Conservation (phyloP, 176 grass and related monocot species). For the Typha latifolia region DNA sequence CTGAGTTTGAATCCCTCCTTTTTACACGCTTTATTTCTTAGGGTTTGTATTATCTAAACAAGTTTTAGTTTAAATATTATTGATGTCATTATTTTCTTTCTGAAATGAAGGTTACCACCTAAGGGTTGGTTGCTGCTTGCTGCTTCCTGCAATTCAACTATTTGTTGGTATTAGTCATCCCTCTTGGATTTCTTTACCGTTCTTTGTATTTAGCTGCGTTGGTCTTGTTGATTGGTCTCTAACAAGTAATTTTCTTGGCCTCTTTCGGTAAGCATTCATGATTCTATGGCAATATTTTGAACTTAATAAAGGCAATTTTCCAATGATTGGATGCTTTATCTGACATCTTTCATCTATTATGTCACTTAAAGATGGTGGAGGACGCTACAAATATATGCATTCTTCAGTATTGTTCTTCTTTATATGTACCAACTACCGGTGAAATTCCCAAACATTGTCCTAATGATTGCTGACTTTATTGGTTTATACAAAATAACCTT, state of each 20-base stretch:
- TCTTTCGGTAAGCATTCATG: conserved; percentile 69
- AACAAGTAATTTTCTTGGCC: conserved; percentile 97
- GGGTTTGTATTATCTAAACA: no score
- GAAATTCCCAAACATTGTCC: conserved; percentile 50
- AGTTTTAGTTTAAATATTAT: neutral
- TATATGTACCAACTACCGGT: conserved; percentile 82
- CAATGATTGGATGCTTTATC: neutral
- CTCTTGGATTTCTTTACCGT: conserved; percentile 90
- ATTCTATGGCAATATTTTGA: conserved; percentile 2
- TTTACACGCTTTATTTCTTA: no score
- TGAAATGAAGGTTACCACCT: conserved; percentile 70
- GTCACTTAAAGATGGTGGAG: conserved; percentile 71
- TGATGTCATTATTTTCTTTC: conserved; percentile 10
- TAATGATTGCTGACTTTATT: conserved; percentile 73
- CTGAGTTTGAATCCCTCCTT: no score
- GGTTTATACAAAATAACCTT: conserved; percentile 79
- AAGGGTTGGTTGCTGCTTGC: conserved; percentile 71
- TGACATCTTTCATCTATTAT: conserved; percentile 4
- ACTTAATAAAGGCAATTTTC: neutral
- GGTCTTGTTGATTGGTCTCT: conserved; percentile 97
- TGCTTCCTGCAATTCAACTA: conserved; percentile 78
- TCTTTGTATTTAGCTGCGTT: conserved; percentile 96
- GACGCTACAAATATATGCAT: conserved; percentile 72
- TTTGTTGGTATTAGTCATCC: conserved; percentile 90
- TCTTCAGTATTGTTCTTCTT: conserved; percentile 86